Percentiles rank a stretch among this genome's conserved stretches.
These are phyloP conservation scores for Macaranga tanarius DNA, from an alignment of 441 rosid genomes.

Conservation along the genomic window DNA sequence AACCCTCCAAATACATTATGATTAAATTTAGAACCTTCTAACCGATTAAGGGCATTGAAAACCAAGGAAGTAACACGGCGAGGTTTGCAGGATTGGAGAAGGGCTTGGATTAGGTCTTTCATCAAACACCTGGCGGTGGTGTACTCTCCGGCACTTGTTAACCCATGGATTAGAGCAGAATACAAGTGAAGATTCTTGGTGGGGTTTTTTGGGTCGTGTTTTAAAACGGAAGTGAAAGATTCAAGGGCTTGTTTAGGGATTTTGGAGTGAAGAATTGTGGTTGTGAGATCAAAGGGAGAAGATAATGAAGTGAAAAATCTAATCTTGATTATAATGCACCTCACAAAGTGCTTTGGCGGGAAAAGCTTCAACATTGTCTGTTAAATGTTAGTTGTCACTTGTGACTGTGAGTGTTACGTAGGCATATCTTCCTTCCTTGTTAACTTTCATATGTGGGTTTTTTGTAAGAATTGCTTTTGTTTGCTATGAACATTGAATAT, in stretches of 20 bases:
- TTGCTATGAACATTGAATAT: too few species aligned
- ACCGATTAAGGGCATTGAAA: conserved; percentile 42
- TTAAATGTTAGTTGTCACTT: too few species aligned
- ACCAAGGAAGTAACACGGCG: conserved; percentile 29
- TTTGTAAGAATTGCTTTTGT: too few species aligned
- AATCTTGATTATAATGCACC: neutral
- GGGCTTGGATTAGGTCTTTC: conserved; percentile 52
- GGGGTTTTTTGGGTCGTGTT: conserved; percentile 22
- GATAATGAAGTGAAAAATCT: conserved; percentile 13
- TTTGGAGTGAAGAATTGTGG: conserved; percentile 16
- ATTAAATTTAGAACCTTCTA: conserved; percentile 32
- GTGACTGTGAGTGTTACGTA: too few species aligned
- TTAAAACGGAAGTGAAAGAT: conserved; percentile 35
- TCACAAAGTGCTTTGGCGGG: conserved; percentile 23
- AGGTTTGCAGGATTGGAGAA: conserved; percentile 37
- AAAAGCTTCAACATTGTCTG: conserved; percentile 35
- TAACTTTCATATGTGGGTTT: too few species aligned
- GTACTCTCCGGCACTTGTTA: conserved; percentile 39
- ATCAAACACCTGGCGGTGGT: conserved; percentile 65
- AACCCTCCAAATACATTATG: conserved; percentile 52
- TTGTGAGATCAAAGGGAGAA: conserved; percentile 12
- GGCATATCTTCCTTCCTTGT: too few species aligned
- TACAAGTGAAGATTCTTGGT: conserved; percentile 33
- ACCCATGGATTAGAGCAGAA: conserved; percentile 35
- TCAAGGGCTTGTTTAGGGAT: conserved; percentile 42